Evolutionary conservation across 768 basidiomycete species (phyloP), one percentile per base, ranked within the genome.

Genomic region (Boletus coccyginus): DNA sequence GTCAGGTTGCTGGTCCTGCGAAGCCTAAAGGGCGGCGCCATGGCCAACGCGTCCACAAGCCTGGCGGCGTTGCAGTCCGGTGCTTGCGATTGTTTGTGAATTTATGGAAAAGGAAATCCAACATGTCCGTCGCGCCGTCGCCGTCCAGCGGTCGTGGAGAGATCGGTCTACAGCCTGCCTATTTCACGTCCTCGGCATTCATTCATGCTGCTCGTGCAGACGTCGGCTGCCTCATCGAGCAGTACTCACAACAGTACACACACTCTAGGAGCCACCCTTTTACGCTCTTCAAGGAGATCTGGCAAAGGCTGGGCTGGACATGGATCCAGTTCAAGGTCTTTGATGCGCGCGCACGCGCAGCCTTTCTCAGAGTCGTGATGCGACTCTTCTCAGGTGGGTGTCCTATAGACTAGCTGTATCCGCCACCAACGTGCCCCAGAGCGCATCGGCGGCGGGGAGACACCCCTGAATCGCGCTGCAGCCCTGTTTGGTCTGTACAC

Each of bases 161-260:
- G 24, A 69, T 86, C 58, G 72, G 81, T 39, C 71, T 92, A 11
- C 90, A 92, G 63, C 89, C 88, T 1, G 75, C 78, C 19, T 92
- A 88, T 69, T 93, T 90, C 66, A 87, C 89, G 0, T 92, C 90
- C 4, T 88, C 88, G 0, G 65, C 87, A 24, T 93, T 86, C 69
- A 82, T 90, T 10, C 71, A 80, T 19, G 74, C 83, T 14, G 75
- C 89, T 21, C 81, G 87, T 3, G 78, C 82, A 31, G 91, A 94
- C 69, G 77, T 92, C 31, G 69, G 75, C 3, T 65, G 62, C 4
- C 78, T 94, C 24, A 69, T 85, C 4, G 64, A 73, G n/a, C 61
- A 70, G 11, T 92, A 82, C 60, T 70, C 79, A 31, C 78, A 81
- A n/a, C 73, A 73, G 36, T 85, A 82, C 62, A 57, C 71, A 1